Base-by-base conservation (phyloP, 2,329 filamentous ascomycete species). In the Fusarium staphyleae region DNA sequence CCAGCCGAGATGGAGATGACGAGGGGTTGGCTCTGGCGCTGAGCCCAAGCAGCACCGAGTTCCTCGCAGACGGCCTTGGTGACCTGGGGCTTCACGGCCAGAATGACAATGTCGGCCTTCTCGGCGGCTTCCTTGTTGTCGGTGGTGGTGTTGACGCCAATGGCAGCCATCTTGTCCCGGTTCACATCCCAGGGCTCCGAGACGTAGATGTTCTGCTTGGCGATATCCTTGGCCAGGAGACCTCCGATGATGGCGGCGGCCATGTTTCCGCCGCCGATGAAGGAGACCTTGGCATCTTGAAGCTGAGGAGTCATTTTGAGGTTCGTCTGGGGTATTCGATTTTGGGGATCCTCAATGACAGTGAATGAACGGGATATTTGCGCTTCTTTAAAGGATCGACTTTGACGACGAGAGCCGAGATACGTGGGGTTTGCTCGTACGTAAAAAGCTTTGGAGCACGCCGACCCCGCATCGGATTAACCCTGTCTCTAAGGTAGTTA, bases 111-210 rank as follows among this genome's bases (percentile, higher is more conserved):
- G 51, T 80, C 76, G 11, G 79, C 78, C 36, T 73, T 73, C 1
- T 58, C 42, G 3, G 75, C 71, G 10, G 78, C 78, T 50, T 80
- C 78, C 59, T 69, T 66, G 66, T 80, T 81, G 60, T 75, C 76
- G 2, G 72, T 72, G 4, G 78, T 80, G 47, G 78, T 79, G 58
- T 68, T 71, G 45, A 81, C 78, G 45, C 79, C 78, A 5, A 74
- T 63, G 2, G 72, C 73, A 28, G 69, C 72, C 69, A 81, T 77
- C 73, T 81, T 81, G 45, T 73, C 68, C 49, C 79, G 76, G 74
- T 81, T 81, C 49, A 80, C 78, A 4, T 81, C 78, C 77, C 78
- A 81, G 2, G 79, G 79, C 70, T 81, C 79, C 3, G 78, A 73
- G 48, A 81, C 79, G 66, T 63, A 71, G 67, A 81, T 76, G 70